Evolutionary conservation across 2,329 filamentous ascomycete genomes (phyloP), one percentile per base, ranked within the genome.

Genomic region (Pyricularia sp.): DNA sequence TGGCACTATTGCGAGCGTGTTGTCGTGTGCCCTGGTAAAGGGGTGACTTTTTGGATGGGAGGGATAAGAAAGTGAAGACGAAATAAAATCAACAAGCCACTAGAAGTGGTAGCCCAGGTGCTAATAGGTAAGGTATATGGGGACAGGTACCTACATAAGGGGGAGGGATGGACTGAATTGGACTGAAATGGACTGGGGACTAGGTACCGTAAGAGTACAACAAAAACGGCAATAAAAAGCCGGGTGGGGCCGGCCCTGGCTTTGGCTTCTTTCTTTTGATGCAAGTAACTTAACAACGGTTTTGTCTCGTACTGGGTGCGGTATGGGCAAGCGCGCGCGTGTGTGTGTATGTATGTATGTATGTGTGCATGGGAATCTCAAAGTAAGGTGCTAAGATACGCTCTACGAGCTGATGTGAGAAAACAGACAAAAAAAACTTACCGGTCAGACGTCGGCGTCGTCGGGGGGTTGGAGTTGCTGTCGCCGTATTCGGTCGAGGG

Each of bases 351-450:
- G 36, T 42, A 3, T 50, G 42, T n/a, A 36, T 36, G 33, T 42
- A 42, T 17, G 36, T 20, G 12, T 42, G 36, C 36, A 42, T 2
- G 36, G 31, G 12, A 36, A 36, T 36, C 6, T 7, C 4, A 50
- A 50, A 50, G 42, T n/a, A 20, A 50, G 42, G 42, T 50, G 17
- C 42, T n/a, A 50, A 50, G 79, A 76, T 74, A 80, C 82, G 75
- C 81, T 79, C 73, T 78, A 80, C 68, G 81, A 83, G 81, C 84
- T 86, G 74, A 68, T 71, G 70, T 65, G 68, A 69, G 70, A 73
- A 73, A 36, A 14, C 12, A 12, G 6, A 3, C 12, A 36, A 36
- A 36, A 36, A 36, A 36, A 70, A 73, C 72, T 71, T 74, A 59
- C 69, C 68, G 68, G 71, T 72, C 72, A 70, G 59, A 64, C 25